These are phyloP conservation scores for Graphiopsis chlorocephala DNA, from an alignment of 2,329 filamentous ascomycete genomes.

Conservation along the genomic window DNA sequence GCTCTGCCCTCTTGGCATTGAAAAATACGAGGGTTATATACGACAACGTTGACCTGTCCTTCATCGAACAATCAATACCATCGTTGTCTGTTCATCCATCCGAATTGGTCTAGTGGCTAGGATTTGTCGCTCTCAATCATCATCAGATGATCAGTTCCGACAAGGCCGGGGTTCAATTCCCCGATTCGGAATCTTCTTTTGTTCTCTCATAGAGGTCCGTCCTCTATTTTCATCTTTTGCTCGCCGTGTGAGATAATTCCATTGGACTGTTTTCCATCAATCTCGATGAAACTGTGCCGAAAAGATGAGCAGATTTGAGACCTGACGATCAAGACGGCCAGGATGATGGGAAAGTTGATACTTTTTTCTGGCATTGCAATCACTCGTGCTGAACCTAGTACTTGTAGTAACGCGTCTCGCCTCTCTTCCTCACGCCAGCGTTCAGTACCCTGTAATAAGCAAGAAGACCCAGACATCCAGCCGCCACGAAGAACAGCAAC, in stretches of 20 bases:
- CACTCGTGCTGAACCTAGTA: constrained; percentile 15
- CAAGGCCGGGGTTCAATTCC: constrained; percentile 10
- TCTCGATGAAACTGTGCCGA: too few species aligned
- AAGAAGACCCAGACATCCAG: constrained; percentile 54
- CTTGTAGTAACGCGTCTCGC: constrained; percentile 21
- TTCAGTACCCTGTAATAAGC: constrained; percentile 56
- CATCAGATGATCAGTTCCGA: background rate
- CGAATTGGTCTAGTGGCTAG: constrained; percentile 9
- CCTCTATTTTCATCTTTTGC: too few species aligned
- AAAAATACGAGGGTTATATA: too few species aligned
- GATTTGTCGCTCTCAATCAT: constrained; percentile 9
- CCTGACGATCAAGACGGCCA: too few species aligned
- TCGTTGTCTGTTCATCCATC: background rate
- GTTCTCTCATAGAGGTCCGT: too few species aligned
- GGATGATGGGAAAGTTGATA: too few species aligned
- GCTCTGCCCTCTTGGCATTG: too few species aligned
- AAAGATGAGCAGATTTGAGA: too few species aligned
- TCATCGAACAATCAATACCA: background rate
- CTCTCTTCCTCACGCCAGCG: constrained; percentile 22
- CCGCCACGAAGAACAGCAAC: constrained; percentile 57
- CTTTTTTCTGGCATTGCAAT: background rate
- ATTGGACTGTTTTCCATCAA: too few species aligned
- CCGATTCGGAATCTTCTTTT: background rate
- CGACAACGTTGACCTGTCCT: too few species aligned
- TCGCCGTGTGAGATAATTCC: too few species aligned